Evolutionary conservation across 2,329 filamentous ascomycete genomes (phyloP), one percentile per base, ranked within the genome.

Genomic region (Torrubiellomyces zombiae): DNA sequence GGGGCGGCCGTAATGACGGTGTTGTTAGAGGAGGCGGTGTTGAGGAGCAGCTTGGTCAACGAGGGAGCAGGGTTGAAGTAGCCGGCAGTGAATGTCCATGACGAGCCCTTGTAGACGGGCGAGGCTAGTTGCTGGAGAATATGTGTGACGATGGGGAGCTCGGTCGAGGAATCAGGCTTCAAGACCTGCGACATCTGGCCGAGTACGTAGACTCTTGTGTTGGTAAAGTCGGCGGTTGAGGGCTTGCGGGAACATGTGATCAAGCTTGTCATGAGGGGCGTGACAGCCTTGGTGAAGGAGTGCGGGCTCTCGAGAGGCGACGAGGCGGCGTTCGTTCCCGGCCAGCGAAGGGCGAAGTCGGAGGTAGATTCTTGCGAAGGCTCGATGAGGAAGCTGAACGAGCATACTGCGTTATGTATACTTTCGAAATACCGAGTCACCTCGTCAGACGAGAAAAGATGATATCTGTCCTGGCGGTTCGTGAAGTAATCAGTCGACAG

Each of bases 61-160:
- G 75, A 72, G 0, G 83, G 77, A 6, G 83, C 83, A 28, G 92
- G 92, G 55, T 98, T 98, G 58, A 98, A 98, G 55, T 98, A 98
- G 26, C 89, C 89, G 0, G 89, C 89, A 1, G 89, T 95, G 48
- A 98, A 95, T 0, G 82, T 89, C 89, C 89, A 98, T 9, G 71
- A 75, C 0, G 78, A 79, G 17, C 68, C 63, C 7, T 60, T 55
- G 39, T 81, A 78, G 5, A 62, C 54, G 0, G 76, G 64, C 0
- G 50, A 53, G 1, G 75, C 63, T 4, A 94, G 63, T 1, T 66
- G 67, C 21, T 65, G 64, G 4, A 95, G 63, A 19, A 95, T 66
- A 22, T 67, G 67, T 0, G 71, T 81, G 11, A 98, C 57, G 10
- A 78, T 76, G 1, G 81, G 82, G 9, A 89, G 73, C 47, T 98